A percentile compares a stretch with the other conserved stretches of the same genome.
These are phyloP conservation scores for Neocucurbitaria cava DNA, from an alignment of 2,329 filamentous ascomycete genomes.

Conservation along the genomic window DNA sequence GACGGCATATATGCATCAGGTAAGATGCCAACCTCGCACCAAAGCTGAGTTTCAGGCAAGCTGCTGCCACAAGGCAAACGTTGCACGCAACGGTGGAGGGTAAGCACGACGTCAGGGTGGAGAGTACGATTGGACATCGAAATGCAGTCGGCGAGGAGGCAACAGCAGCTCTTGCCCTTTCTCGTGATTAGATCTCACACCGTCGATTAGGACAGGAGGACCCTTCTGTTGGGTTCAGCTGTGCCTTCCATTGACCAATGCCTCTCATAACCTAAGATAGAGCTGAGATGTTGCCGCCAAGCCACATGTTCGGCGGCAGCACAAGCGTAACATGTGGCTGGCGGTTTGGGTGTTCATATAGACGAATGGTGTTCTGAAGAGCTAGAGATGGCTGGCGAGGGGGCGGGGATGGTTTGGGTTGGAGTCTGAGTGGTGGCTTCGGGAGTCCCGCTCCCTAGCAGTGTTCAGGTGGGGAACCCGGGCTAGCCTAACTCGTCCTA, in stretches of 20 bases:
- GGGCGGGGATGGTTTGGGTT: neutral
- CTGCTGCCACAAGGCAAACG: conserved; percentile 2
- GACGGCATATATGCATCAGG: conserved; percentile 1
- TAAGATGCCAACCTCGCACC: conserved; percentile 3
- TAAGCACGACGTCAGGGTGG: conserved; percentile 8
- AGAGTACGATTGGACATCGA: neutral
- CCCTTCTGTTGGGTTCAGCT: conserved; percentile 1
- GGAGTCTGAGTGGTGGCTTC: neutral
- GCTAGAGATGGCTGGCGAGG: conserved; percentile 1
- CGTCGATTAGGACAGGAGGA: conserved; percentile 3
- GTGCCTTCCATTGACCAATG: conserved; percentile 9
- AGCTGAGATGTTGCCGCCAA: conserved; percentile 26
- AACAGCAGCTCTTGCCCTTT: neutral
- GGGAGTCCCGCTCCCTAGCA: conserved; percentile 5
- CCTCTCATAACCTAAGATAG: conserved; percentile 3
- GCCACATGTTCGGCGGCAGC: conserved; percentile 8
- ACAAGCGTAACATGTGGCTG: conserved; percentile 24
- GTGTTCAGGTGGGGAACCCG: neutral
- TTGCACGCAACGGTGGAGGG: conserved; percentile 5
- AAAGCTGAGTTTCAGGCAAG: conserved; percentile 5
- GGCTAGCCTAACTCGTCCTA: neutral
- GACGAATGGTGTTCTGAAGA: neutral
- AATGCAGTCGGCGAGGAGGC: conserved; percentile 3
- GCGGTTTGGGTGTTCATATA: neutral
- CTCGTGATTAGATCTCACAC: conserved; percentile 7